Evolutionary conservation across 257 asterid genomes (phyloP), one percentile per base, ranked within the genome.

Genomic region (Solanum microdontum): DNA sequence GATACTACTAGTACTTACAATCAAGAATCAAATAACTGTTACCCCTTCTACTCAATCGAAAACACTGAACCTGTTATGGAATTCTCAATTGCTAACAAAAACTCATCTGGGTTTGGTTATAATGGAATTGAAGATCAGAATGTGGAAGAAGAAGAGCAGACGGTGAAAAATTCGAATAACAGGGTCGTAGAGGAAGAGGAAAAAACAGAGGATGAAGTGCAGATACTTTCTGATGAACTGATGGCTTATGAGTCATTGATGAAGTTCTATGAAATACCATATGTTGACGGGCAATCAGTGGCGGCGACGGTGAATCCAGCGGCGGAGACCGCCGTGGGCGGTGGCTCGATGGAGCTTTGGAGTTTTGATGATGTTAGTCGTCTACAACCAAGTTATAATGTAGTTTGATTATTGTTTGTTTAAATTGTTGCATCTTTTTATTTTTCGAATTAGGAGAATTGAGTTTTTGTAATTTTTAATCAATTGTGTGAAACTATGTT

Each of bases 201-300:
- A 2, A 70, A 84, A 26, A 15, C 23, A 26, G 87, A 86, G 83
- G 72, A 84, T n/a, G 87, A 92, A 85, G 92, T 94, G 90, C 87
- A 93, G 94, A 93, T 90, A 91, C 92, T 95, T 83, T 87, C 94
- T 75, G 96, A 96, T 84, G 99, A 96, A 89, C 90, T 96, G 76
- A 90, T 92, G 95, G 99, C 98, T 37, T 96, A 91, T 26, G 98
- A 96, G 68, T 86, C 94, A 9, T 93, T 79, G 91, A 96, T 94
- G 99, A 92, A 90, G 88, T 96, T 96, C 84, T 95, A 91, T 82
- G 95, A 95, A 92, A 90, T 95, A n/a, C 99, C 99, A 37, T 96
- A 93, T 84, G 93, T 95, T 4, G 98, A 96, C 73, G 99, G 99
- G 30, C 92, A 93, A 91, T 93, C 95, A 2, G 55, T 87, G 88